Evolutionary conservation across 2,329 filamentous ascomycete species (phyloP).

Genomic region (Alternaria tenuissima): DNA sequence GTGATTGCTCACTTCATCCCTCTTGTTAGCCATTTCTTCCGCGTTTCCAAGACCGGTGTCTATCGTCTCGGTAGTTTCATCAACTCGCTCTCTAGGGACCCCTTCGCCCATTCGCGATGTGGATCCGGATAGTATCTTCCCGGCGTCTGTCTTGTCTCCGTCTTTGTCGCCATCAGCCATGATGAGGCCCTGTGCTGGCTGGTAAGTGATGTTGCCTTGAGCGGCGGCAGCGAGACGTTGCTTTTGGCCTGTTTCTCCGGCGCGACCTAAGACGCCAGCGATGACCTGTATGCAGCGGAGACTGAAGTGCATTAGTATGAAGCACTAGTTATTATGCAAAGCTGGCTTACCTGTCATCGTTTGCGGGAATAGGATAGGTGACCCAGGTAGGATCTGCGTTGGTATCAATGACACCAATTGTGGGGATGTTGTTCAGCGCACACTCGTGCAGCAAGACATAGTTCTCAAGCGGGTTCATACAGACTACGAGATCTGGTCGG

Average conservation of each 20-base stretch:
- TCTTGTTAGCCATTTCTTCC: slow-evolving; percentile 28
- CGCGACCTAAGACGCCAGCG: slow-evolving; percentile 82
- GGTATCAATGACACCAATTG: slow-evolving; percentile 93
- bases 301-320: slow-evolving; percentile 58
- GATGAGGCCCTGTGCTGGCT: slow-evolving; percentile 35
- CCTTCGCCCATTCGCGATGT: slow-evolving; percentile 6
- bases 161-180: slow-evolving; percentile 28
- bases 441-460: slow-evolving; percentile 91
- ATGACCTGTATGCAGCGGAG: slow-evolving; percentile 83
- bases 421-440: slow-evolving; percentile 84
- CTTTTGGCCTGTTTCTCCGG: slow-evolving; percentile 78
- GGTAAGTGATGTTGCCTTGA: slow-evolving; percentile 69
- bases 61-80: neutral
- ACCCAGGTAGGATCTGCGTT: slow-evolving; percentile 92
- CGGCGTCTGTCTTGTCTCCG: neutral
- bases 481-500: slow-evolving; percentile 89
- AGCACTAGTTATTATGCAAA: neutral
- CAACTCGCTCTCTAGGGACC: slow-evolving; percentile 3
- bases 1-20: slow-evolving; percentile 36
- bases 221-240: slow-evolving; percentile 70
- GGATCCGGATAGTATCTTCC: neutral
- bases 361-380: slow-evolving; percentile 94
- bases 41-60: slow-evolving; percentile 19
- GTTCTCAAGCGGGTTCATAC: slow-evolving; percentile 92
- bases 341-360: slow-evolving; percentile 81